Evolutionary conservation across 768 basidiomycete genomes (phyloP).

Genomic region (Phaffia tasmanica): DNA sequence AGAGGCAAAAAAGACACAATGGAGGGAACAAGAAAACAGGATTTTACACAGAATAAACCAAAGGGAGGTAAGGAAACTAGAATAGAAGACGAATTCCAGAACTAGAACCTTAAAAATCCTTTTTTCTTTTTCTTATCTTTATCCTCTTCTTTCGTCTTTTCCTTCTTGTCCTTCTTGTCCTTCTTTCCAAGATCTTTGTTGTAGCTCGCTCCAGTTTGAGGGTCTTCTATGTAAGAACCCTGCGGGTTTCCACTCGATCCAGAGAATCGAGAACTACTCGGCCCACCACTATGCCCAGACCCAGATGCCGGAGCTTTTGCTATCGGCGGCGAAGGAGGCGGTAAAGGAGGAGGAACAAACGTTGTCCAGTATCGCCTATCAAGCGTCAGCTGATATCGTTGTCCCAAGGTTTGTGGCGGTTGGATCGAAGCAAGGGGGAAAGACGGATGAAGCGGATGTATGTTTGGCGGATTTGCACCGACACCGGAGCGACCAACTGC

Average conservation of each 20-base stretch:
- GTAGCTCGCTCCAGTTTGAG: neutral
- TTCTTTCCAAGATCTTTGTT: neutral
- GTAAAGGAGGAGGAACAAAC: constrained; percentile 36
- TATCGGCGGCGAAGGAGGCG: constrained; percentile 26
- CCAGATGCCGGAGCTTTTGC: constrained; percentile 16
- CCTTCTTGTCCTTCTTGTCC: constrained; percentile 26
- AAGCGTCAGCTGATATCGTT: constrained; percentile 31
- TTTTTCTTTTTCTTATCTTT: constrained; percentile 32
- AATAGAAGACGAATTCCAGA: neutral
- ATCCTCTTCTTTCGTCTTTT: constrained; percentile 11
- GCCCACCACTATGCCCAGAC: neutral
- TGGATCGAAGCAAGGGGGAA: constrained; percentile 29
- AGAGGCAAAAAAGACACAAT: neutral
- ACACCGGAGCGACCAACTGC: constrained; percentile 77
- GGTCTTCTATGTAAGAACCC: neutral
- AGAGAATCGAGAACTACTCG: neutral
- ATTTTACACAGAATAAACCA: too few species aligned
- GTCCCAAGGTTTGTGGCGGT: constrained; percentile 16
- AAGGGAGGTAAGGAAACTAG: too few species aligned
- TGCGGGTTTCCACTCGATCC: neutral
- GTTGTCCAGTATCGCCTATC: constrained; percentile 37
- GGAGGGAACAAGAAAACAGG: neutral
- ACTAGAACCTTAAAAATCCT: constrained; percentile 31
- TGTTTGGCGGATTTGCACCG: constrained; percentile 44
- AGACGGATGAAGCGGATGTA: constrained; percentile 34